Percentiles rank a stretch among this genome's conserved stretches.
These are phyloP conservation scores for Peribolospora kevripleyi DNA, from an alignment of 768 basidiomycete genomes.

Conservation along the genomic window DNA sequence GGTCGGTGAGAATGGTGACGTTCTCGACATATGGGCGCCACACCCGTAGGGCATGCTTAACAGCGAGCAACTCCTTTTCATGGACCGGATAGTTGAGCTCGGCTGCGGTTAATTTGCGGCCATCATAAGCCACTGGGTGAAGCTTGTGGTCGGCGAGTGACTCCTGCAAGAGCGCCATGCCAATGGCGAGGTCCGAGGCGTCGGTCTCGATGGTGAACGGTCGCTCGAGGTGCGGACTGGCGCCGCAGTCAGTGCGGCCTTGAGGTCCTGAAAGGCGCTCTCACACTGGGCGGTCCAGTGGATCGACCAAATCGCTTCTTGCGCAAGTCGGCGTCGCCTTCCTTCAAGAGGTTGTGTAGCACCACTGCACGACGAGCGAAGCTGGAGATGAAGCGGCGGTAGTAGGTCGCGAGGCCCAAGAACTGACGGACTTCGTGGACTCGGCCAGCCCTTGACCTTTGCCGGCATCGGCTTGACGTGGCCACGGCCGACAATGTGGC, in stretches of 20 bases:
- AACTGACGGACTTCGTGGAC: conserved; percentile 23
- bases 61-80: conserved; percentile 30
- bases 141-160: conserved; percentile 7
- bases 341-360: conserved; percentile 9
- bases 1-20: conserved; percentile 17
- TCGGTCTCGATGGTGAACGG: conserved; percentile 12
- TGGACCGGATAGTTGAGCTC: conserved; percentile 30
- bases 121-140: conserved; percentile 21
- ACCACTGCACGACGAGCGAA: conserved; percentile 19
- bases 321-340: not conserved
- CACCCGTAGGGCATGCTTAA: conserved; percentile 19
- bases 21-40: conserved; percentile 20
- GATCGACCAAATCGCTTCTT: not conserved
- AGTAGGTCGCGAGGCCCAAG: conserved; percentile 28
- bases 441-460: conserved; percentile 23
- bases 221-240: conserved; percentile 7
- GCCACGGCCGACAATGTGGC: conserved; percentile 20
- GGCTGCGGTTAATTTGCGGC: conserved; percentile 10
- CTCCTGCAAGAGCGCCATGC: conserved; percentile 16
- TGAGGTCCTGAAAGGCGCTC: conserved; percentile 5
- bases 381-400: conserved; percentile 22
- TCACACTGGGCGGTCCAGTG: not conserved
- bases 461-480: conserved; percentile 21
- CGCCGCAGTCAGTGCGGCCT: conserved; percentile 2
- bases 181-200: conserved; percentile 17